phyloP scores from a whole-genome alignment of 805 yeast species.

The Wickerhamomyces queroliae region DNA sequence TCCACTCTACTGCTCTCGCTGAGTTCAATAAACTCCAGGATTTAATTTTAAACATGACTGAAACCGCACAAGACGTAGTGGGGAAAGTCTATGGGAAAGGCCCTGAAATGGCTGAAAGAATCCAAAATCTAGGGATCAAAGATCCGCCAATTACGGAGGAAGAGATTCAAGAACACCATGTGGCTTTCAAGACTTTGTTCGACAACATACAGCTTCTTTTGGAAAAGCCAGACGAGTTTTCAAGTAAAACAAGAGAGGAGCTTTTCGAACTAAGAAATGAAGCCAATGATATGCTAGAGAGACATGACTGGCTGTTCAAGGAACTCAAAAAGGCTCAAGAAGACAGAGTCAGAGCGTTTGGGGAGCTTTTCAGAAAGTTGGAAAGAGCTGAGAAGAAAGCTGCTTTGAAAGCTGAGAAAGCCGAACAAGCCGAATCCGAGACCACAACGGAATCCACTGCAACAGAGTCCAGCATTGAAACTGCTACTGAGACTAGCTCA shows the following conservation, averaged over 20 bases:
- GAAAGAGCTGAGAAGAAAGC: conserved; percentile 22
- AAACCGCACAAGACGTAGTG: conserved; percentile 36
- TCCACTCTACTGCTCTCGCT: conserved; percentile 37
- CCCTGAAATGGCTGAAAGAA: too few species aligned
- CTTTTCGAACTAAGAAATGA: conserved; percentile 24
- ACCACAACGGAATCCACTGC: neutral
- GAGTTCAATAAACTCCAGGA: conserved; percentile 38
- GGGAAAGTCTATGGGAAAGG: too few species aligned
- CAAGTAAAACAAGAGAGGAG: conserved; percentile 21
- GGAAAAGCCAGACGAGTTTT: conserved; percentile 14
- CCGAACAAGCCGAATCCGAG: conserved; percentile 1
- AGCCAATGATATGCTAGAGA: too few species aligned
- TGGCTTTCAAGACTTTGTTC: conserved; percentile 22
- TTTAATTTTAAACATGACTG: conserved; percentile 37
- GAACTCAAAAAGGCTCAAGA: conserved; percentile 11
- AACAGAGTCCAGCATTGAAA: neutral
- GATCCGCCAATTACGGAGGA: too few species aligned
- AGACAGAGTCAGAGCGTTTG: too few species aligned
- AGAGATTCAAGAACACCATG: too few species aligned
- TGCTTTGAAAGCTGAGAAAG: conserved; percentile 9
- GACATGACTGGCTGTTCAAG: too few species aligned
- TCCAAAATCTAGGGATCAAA: too few species aligned
- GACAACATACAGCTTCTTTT: conserved; percentile 23
- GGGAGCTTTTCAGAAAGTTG: too few species aligned
- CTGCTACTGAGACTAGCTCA: neutral